Conservation (phyloP, 345 rosid species). For the Linum usitatissimum region DNA sequence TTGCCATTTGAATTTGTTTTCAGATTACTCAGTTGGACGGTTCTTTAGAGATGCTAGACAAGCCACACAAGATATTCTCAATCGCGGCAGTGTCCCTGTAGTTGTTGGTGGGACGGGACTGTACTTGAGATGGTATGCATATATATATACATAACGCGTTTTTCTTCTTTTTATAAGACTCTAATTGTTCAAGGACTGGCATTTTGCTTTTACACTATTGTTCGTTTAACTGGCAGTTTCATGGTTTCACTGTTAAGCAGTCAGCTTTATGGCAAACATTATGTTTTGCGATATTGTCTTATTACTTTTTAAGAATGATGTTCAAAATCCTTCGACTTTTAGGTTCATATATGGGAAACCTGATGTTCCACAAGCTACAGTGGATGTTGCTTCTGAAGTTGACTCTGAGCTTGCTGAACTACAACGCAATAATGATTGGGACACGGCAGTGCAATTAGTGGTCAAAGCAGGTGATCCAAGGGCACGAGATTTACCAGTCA, state of each 20-base stretch:
- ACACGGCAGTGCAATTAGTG: conserved; percentile 68
- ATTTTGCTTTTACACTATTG: too few relatives aligned
- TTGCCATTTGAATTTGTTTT: neutral
- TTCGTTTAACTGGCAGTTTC: neutral
- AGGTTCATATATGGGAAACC: conserved; percentile 94
- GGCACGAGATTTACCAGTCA: conserved; percentile 51
- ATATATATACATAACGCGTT: neutral
- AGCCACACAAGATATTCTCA: conserved; percentile 53
- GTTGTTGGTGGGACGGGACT: conserved; percentile 90
- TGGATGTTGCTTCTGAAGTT: conserved; percentile 50
- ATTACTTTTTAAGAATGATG: neutral
- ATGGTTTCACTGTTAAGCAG: neutral
- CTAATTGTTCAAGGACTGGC: neutral
- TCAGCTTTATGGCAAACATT: neutral
- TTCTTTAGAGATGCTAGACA: conserved; percentile 69
- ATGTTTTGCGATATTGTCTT: neutral
- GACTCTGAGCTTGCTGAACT: conserved; percentile 48
- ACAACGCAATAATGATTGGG: conserved; percentile 55
- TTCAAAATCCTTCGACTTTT: conserved; percentile 13
- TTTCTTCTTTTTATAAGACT: neutral
- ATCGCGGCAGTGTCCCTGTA: conserved; percentile 55
- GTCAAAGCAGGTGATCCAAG: conserved; percentile 67
- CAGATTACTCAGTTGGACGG: conserved; percentile 85
- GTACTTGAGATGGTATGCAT: conserved; percentile 74
- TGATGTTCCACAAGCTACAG: conserved; percentile 74